A percentile compares a stretch with the other conserved stretches of the same genome.
These are phyloP conservation scores for Lentinula guzmanii DNA, from an alignment of 768 basidiomycete genomes.

Conservation along the genomic window DNA sequence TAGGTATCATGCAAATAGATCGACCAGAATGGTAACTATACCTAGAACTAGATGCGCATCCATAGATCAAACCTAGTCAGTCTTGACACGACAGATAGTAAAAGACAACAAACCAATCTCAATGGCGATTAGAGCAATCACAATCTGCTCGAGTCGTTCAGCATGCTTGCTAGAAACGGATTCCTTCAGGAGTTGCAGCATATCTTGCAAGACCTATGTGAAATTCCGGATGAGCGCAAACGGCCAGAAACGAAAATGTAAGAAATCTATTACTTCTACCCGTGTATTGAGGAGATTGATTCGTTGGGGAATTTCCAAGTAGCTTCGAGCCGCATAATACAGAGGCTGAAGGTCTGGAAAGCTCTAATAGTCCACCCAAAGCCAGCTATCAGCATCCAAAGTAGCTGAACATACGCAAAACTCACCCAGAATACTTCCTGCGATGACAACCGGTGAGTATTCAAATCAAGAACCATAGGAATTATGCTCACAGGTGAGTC, in stretches of 20 bases:
- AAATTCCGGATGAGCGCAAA: not conserved
- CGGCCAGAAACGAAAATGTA: not conserved
- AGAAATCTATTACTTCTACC: slow-evolving; percentile 56
- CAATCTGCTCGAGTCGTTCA: slow-evolving; percentile 88
- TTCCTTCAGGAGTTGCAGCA: slow-evolving; percentile 93
- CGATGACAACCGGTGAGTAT: not conserved
- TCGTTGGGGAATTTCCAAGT: slow-evolving; percentile 91
- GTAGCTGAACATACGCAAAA: not conserved
- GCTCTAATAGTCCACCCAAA: slow-evolving; percentile 42
- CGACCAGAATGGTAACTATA: slow-evolving; percentile 86
- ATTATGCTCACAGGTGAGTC: slow-evolving; percentile 76
- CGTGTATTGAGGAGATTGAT: slow-evolving; percentile 91
- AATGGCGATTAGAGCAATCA: slow-evolving; percentile 85
- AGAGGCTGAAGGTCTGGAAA: slow-evolving; percentile 94
- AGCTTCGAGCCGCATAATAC: slow-evolving; percentile 89
- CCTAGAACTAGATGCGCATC: slow-evolving; percentile 56
- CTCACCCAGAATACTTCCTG: slow-evolving; percentile 94
- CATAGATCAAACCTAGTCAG: not conserved
- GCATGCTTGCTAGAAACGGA: slow-evolving; percentile 88
- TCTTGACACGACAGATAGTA: not conserved
- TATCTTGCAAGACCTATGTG: slow-evolving; percentile 85
- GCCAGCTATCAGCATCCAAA: not conserved
- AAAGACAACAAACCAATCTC: slow-evolving; percentile 61
- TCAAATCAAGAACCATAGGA: not conserved
- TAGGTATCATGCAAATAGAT: slow-evolving; percentile 49